phyloP scores from a whole-genome alignment of 78 protist genomes.

The Dictyostelium purpureum region DNA sequence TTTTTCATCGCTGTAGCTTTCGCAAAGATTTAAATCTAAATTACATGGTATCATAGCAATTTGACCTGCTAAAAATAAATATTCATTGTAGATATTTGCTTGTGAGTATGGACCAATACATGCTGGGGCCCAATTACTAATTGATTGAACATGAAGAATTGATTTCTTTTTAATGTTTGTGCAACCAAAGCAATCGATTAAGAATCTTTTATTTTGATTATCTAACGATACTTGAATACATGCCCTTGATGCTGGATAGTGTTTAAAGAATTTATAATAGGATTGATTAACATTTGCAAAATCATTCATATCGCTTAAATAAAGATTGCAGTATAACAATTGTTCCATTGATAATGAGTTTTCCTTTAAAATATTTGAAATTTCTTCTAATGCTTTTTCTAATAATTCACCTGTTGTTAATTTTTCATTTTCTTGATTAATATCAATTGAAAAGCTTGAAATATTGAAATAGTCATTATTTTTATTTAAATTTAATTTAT shows the following conservation, averaged over 20 bases:
- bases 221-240: slow-evolving; percentile 46
- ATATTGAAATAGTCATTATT: background rate
- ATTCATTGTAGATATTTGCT: background rate
- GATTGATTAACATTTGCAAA: slow-evolving; percentile 72
- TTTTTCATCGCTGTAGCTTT: background rate
- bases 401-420: background rate
- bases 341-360: slow-evolving; percentile 6
- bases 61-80: slow-evolving; percentile 82
- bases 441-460: background rate
- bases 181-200: slow-evolving; percentile 48
- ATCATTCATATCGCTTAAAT: slow-evolving; percentile 55
- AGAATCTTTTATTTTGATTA: background rate
- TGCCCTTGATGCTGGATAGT: slow-evolving; percentile 81
- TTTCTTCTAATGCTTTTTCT: background rate
- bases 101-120: slow-evolving; percentile 97
- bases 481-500: background rate
- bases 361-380: background rate
- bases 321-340: slow-evolving; percentile 37
- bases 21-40: background rate
- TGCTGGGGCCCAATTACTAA: slow-evolving; percentile 95
- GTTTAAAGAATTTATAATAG: slow-evolving; percentile 65
- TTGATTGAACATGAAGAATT: slow-evolving; percentile 91
- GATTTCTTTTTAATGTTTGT: background rate
- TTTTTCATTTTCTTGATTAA: background rate
- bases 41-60: slow-evolving; percentile 82